Percentiles rank a stretch among this genome's conserved stretches.
Conservation (phyloP, 1,284 basidiomycete species). For the Sanghuangporus sanghuang region DNA sequence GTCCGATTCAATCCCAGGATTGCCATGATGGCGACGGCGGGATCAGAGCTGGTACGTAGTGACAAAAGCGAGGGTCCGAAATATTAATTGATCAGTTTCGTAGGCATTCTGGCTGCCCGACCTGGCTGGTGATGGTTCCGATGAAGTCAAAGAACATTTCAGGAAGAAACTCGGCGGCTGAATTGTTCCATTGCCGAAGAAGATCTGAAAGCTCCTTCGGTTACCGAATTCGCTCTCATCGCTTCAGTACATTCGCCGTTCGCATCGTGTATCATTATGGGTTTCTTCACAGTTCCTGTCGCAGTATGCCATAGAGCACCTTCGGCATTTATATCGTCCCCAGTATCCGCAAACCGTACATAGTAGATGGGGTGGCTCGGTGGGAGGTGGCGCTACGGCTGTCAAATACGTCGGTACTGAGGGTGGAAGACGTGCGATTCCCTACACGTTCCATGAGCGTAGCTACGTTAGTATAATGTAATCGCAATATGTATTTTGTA, state of each 20-base stretch:
- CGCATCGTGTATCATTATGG: constrained; percentile 60
- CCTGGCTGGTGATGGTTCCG: constrained; percentile 42
- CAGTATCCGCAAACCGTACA: constrained; percentile 69
- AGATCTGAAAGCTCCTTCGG: neutral
- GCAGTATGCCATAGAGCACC: constrained; percentile 56
- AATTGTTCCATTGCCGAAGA: neutral
- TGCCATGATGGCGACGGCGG: constrained; percentile 86
- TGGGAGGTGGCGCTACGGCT: constrained; percentile 42
- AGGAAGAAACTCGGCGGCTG: constrained; percentile 27
- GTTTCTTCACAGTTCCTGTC: constrained; percentile 49
- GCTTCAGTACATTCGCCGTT: constrained; percentile 42
- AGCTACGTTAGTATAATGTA: neutral
- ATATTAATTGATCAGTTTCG: neutral
- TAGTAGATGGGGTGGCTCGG: constrained; percentile 46
- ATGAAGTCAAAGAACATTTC: constrained; percentile 45
- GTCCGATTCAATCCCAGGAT: constrained; percentile 85
- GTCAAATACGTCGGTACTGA: constrained; percentile 54
- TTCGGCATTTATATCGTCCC: constrained; percentile 56
- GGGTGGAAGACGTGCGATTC: constrained; percentile 48
- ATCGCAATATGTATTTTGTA: neutral
- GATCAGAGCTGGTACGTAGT: constrained; percentile 72
- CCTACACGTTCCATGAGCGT: constrained; percentile 33
- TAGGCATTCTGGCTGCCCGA: constrained; percentile 86
- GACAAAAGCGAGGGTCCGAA: constrained; percentile 3
- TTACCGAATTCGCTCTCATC: neutral